These are phyloP conservation scores for Aspergillus wentii DNA, from an alignment of 495 filamentous ascomycete genomes.

Conservation along the genomic window DNA sequence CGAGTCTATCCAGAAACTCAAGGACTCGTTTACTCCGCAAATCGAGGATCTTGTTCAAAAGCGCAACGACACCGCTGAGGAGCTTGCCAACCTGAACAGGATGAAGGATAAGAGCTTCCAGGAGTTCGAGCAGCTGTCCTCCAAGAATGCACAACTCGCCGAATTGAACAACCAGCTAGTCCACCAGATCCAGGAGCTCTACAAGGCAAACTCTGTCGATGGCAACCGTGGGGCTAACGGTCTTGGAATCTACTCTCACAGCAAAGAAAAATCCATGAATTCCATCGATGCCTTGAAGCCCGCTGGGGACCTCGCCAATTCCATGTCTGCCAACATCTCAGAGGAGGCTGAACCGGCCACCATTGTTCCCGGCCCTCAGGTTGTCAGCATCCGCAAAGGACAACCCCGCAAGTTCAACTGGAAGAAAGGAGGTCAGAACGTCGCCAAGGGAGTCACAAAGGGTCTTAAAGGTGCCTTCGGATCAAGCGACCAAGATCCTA, in stretches of 20 bases:
- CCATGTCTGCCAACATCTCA: slow-evolving; percentile 53
- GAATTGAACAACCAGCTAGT: slow-evolving; percentile 94
- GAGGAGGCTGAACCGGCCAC: slow-evolving; percentile 63
- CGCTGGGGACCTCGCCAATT: slow-evolving; percentile 45
- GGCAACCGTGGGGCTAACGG: slow-evolving; percentile 60
- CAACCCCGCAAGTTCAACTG: slow-evolving; percentile 95
- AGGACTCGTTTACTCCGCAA: slow-evolving; percentile 67
- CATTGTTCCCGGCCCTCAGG: slow-evolving; percentile 73
- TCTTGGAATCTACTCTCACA: slow-evolving; percentile 76
- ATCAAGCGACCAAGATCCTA: slow-evolving; percentile 41
- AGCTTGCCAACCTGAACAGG: slow-evolving; percentile 70
- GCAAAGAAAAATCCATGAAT: slow-evolving; percentile 67
- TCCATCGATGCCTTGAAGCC: slow-evolving; percentile 55
- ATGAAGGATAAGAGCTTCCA: slow-evolving; percentile 88
- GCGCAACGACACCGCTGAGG: slow-evolving; percentile 74
- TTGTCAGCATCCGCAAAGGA: slow-evolving; percentile 87
- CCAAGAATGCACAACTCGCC: slow-evolving; percentile 88
- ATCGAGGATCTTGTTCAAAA: slow-evolving; percentile 83
- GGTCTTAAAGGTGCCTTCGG: slow-evolving; percentile 79
- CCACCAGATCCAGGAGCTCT: slow-evolving; percentile 87
- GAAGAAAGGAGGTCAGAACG: slow-evolving; percentile 91
- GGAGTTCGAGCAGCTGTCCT: slow-evolving; percentile 90
- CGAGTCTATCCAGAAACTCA: slow-evolving; percentile 78
- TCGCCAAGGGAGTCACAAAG: slow-evolving; percentile 91
- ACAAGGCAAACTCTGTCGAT: slow-evolving; percentile 69